These are phyloP conservation scores for Botrytis medusae DNA, from an alignment of 2,329 filamentous ascomycete genomes.

Conservation along the genomic window DNA sequence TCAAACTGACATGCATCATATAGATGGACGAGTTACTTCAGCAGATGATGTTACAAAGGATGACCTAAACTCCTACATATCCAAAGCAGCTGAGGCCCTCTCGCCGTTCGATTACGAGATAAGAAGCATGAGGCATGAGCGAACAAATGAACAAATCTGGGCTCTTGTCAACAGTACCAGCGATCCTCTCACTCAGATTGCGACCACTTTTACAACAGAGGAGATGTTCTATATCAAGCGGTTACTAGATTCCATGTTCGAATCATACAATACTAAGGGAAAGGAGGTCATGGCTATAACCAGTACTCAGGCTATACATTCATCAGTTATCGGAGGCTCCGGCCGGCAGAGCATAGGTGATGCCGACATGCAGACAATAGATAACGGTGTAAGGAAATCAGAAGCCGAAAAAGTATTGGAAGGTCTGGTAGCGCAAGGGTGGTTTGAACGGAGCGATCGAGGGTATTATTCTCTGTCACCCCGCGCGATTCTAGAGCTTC, in stretches of 20 bases:
- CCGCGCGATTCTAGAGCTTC: constrained; percentile 79
- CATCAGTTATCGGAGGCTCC: constrained; percentile 61
- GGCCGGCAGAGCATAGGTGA: constrained; percentile 35
- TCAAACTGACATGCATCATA: background rate
- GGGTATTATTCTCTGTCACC: constrained; percentile 76
- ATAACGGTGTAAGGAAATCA: constrained; percentile 66
- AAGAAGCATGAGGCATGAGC: constrained; percentile 70
- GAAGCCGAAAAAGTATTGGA: constrained; percentile 74
- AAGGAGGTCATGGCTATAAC: constrained; percentile 82
- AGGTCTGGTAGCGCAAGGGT: constrained; percentile 73
- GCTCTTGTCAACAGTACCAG: constrained; percentile 86
- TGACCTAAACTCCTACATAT: constrained; percentile 67
- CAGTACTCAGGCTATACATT: constrained; percentile 71
- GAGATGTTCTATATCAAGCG: constrained; percentile 90
- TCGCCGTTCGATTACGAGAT: constrained; percentile 87
- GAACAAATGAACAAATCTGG: constrained; percentile 65
- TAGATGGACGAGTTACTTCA: constrained; percentile 48
- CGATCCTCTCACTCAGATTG: constrained; percentile 82
- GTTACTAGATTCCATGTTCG: constrained; percentile 87
- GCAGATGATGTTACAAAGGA: constrained; percentile 66
- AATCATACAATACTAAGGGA: constrained; percentile 76
- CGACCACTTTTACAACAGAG: constrained; percentile 75
- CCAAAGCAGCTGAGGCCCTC: constrained; percentile 68
- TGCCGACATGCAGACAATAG: constrained; percentile 39
- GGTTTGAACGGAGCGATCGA: constrained; percentile 73